Base-by-base conservation (phyloP, 192 early-diverging fungal genomes). In the Powellomyces hirtus region DNA sequence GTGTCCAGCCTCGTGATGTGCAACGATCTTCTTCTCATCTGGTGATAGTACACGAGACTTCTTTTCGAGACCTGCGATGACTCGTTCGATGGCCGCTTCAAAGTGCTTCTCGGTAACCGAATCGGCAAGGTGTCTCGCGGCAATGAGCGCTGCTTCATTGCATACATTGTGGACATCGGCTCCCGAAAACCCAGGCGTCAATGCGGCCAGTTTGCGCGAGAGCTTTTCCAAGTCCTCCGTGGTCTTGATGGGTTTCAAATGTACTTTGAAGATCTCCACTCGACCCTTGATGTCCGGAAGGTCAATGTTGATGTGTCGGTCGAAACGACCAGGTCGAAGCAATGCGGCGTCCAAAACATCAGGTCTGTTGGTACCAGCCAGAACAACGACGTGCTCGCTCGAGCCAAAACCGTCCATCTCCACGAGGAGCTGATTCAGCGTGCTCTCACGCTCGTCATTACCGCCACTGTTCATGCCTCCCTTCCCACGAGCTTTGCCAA, bases 1-100 rank as follows among this genome's bases (percentile, higher is more conserved):
- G 73, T 99, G 97, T 0, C 97, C 97, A 18, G 97, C 97, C 83
- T 99, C 97, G 78, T 99, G 97, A 77, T 99, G 96, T 8, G 97
- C 97, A 37, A 99, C 95, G 26, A 93, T 96, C 86, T 91, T 96
- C 87, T 99, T 99, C 81, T 99, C 97, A 59, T 94, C 91, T 1
- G 97, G 95, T 33, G 90, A 91, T 53, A 99, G 79, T 34, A 97
- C 91, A 22, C 91, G 87, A 35, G 92, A 93, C 77, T 97, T 98
- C 85, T 97, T 99, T 77, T 99, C 97, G 6, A 99, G 81, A 26
- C 97, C 97, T 10, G 89, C 97, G 80, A 99, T 94, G 36, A 99
- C 97, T 50, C 97, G 89, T 76, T 99, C 97, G 73, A 99, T 97
- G 44, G 97, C 97, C 59, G 86, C 81, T 79, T 99, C 97, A 84